Base-by-base conservation (phyloP, 2,329 filamentous ascomycete genomes). In the Daldinia sp. region DNA sequence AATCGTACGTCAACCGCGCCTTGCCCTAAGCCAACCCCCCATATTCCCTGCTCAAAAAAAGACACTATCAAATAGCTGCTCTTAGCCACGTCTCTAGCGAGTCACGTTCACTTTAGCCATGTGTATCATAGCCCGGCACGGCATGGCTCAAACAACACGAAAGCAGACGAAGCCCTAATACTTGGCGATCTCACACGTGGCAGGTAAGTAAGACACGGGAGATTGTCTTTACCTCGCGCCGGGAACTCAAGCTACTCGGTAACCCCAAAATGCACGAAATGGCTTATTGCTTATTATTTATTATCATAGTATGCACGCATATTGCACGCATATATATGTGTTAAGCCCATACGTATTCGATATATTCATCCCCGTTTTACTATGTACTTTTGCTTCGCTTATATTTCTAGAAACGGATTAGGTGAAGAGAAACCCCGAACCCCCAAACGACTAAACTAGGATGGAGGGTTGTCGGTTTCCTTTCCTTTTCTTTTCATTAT, bases 111-210 rank as follows among this genome's bases (percentile, higher is more conserved):
- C 30, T 21, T 59, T 57, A 56, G 55, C 39, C 54, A 51, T 51
- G 27, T 51, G 30, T 51, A 49, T 43, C 45, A 48, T 25, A 61
- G 41, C 45, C 59, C 48, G 35, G 47, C 55, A 49, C 10, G 53
- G 63, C 63, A 49, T 48, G 50, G 58, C 30, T 55, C 21, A 49
- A 45, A 52, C 52, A 39, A 25, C 34, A 29, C 49, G 30, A 58
- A 55, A 17, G 13, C 43, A 25, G 34, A 23, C 13, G 11, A 51
- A 52, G 10, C 17, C 32, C 32, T 35, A 54, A 49, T 35, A 55
- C 61, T 61, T 59, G 61, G 64, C 61, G 61, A 66, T 66, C 64
- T 58, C 64, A 64, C 64, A 66, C 64, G 64, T 66, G 64, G 61
- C 64, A 30, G 49, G 47, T 61, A 64, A 63, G 64, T 54, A 64